A percentile compares a stretch with the other conserved stretches of the same genome.
These are phyloP conservation scores for Pyrus hybrid DNA, from an alignment of 331 rosid species.

Conservation along the genomic window DNA sequence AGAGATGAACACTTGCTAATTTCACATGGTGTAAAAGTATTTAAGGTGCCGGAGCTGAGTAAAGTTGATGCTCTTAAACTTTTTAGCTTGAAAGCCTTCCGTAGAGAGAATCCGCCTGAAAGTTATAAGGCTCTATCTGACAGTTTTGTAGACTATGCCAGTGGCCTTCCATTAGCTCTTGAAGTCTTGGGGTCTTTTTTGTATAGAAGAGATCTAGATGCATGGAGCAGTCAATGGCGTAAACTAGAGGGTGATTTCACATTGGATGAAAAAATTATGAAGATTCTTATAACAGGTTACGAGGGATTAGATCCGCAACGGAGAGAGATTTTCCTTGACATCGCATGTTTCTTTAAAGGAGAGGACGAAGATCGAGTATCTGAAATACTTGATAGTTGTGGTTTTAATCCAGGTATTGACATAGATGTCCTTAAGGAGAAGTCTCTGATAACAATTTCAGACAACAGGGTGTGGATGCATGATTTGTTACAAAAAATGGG, in stretches of 20 bases:
- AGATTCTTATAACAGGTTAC: background rate
- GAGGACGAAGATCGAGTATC: background rate
- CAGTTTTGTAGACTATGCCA: background rate
- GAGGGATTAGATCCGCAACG: background rate
- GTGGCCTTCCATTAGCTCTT: background rate
- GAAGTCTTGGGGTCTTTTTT: too few species aligned
- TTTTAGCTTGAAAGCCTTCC: background rate
- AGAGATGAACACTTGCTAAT: background rate
- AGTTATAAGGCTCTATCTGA: background rate
- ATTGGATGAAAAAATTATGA: background rate
- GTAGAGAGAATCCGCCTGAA: background rate
- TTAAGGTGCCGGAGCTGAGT: background rate
- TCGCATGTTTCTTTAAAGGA: constrained; percentile 6
- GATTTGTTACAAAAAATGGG: constrained; percentile 12
- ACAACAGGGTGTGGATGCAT: background rate
- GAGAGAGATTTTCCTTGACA: background rate
- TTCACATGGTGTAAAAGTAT: background rate
- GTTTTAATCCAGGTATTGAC: background rate
- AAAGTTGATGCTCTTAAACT: background rate
- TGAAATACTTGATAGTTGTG: background rate
- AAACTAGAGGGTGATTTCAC: background rate
- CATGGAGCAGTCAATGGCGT: background rate
- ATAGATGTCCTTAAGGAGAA: constrained; percentile 6
- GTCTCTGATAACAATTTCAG: background rate
- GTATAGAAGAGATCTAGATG: background rate